Percentiles rank a stretch among this genome's conserved stretches.
These are phyloP conservation scores for Ambrosiella beaveri DNA, from an alignment of 2,329 filamentous ascomycete species.

Conservation along the genomic window DNA sequence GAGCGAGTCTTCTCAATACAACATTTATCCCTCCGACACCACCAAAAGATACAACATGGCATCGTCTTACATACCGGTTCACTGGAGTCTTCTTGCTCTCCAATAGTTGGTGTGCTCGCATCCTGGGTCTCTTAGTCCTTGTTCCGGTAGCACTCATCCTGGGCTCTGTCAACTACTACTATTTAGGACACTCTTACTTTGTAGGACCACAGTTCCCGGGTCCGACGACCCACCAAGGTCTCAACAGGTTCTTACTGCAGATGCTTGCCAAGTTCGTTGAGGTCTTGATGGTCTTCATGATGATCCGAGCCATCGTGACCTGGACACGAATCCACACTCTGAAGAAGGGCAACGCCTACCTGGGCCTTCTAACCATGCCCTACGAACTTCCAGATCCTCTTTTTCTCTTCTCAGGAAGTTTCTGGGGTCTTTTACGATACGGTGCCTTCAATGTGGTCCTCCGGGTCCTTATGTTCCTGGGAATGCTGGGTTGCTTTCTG, in stretches of 20 bases:
- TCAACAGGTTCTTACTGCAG: constrained; percentile 1
- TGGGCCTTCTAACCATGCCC: constrained; percentile 1
- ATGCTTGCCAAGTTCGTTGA: background rate
- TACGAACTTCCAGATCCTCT: constrained; percentile 1
- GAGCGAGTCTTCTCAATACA: background rate
- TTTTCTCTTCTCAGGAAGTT: background rate
- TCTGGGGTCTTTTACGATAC: background rate
- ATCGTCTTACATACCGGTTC: background rate
- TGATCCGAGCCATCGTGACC: background rate
- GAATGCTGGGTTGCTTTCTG: background rate
- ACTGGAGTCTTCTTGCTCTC: background rate
- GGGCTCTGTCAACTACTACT: background rate
- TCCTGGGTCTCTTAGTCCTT: background rate
- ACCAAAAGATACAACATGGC: background rate
- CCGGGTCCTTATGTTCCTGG: constrained; percentile 2
- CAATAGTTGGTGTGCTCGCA: background rate
- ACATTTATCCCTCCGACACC: background rate
- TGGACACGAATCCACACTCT: background rate
- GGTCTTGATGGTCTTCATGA: background rate
- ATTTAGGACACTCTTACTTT: background rate
- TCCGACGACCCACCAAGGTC: background rate
- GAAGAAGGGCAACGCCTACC: background rate
- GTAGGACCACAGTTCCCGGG: background rate
- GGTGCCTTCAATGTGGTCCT: background rate
- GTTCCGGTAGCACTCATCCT: background rate